Evolutionary conservation across 2,329 filamentous ascomycete genomes (phyloP).

Genomic region (Neonectria neomacrospora): DNA sequence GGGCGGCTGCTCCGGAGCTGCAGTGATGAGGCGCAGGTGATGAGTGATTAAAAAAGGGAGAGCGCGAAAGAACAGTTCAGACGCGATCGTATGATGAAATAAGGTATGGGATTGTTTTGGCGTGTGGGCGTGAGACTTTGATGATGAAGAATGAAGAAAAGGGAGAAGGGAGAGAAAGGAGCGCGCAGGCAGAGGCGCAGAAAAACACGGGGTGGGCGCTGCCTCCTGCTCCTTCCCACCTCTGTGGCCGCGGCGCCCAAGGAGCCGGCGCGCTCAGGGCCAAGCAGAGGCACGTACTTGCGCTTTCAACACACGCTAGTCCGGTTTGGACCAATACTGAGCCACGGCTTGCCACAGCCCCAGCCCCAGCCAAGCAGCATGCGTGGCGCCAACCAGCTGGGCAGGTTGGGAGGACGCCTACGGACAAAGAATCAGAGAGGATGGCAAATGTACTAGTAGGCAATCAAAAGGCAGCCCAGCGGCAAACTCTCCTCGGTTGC

Average conservation of each 20-base stretch:
- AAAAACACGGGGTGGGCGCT: slow-evolving; percentile 45
- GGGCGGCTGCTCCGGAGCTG: slow-evolving; percentile 20
- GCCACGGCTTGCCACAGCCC: slow-evolving; percentile 39
- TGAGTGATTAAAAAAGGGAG: slow-evolving; percentile 30
- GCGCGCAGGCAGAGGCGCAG: slow-evolving; percentile 30
- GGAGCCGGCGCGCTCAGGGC: slow-evolving; percentile 28
- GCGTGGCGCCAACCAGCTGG: slow-evolving; percentile 30
- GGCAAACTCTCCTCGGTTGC: not conserved
- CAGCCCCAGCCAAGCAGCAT: slow-evolving; percentile 10
- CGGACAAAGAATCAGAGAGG: not conserved
- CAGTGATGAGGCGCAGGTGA: slow-evolving; percentile 20
- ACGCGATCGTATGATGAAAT: slow-evolving; percentile 29
- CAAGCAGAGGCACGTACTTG: slow-evolving; percentile 23
- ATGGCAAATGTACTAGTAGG: not conserved
- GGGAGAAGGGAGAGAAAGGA: slow-evolving; percentile 25
- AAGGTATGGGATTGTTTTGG: slow-evolving; percentile 35
- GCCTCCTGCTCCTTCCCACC: slow-evolving; percentile 34
- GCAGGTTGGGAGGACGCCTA: slow-evolving; percentile 21
- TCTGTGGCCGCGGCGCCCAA: slow-evolving; percentile 24
- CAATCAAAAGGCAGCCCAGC: not conserved
- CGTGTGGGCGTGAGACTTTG: slow-evolving; percentile 36
- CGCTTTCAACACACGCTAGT: slow-evolving; percentile 32
- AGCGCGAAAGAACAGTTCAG: slow-evolving; percentile 27
- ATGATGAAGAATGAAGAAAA: slow-evolving; percentile 24
- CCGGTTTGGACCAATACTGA: slow-evolving; percentile 14